Evolutionary conservation across 352 stramenopile species (phyloP), one percentile per base, ranked within the genome.

Genomic region (Chloridella minuta): DNA sequence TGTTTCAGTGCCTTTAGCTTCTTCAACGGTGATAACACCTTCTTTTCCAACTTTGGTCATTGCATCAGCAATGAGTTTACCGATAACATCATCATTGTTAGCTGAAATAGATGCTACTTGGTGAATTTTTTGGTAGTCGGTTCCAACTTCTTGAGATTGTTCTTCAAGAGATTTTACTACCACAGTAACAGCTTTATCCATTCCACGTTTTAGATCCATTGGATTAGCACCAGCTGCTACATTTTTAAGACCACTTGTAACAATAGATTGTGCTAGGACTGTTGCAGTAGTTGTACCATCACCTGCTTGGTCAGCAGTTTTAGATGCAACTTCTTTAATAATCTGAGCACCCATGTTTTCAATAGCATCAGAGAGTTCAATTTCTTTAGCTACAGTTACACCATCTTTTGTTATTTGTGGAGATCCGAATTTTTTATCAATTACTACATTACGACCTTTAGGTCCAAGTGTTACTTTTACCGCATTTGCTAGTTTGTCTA

Each of bases 331-430:
- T 87, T 93, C 90, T 2, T 80, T 21, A 40, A 94, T 91, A 16
- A 95, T 88, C 21, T 89, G 87, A 21, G 91, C 92, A 23, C 92
- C 92, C 0, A 93, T 90, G 87, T 94, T 94, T 87, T 90, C 51
- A 88, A 93, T 91, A 0, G 91, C 91, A 87, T 94, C 91, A 49
- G 87, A 86, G 4, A 94, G 88, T 21, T 86, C 87, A 86, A 94
- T 93, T 87, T 94, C 92, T 18, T 91, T 88, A 25, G 92, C 92
- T 88, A 95, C 93, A 21, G 91, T 95, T n/a, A 95, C 92, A 40
- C 91, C 92, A 88, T 94, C 92, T 86, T 94, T 94, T 0, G 93
- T 91, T 88, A 95, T 94, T 87, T 95, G 90, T 21, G 92, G 92
- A 21, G 91, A 90, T 51, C 91, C 92, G 88, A 94, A 95, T 30